These are phyloP conservation scores for Sordariomycetes sp. DNA, from an alignment of 2,329 filamentous ascomycete species.

Conservation along the genomic window DNA sequence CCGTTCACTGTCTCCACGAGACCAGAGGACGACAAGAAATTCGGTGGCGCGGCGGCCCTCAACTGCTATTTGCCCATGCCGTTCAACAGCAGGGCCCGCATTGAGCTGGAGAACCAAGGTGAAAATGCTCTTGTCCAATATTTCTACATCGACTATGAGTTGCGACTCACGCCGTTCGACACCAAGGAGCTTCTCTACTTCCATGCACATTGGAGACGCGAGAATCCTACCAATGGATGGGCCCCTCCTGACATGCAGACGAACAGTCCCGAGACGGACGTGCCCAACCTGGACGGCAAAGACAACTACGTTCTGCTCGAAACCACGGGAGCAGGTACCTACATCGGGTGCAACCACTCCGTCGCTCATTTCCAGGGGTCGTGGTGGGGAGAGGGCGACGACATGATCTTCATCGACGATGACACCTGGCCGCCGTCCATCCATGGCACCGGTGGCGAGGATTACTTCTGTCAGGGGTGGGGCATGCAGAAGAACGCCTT, in stretches of 20 bases:
- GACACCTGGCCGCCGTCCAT: slow-evolving; percentile 21
- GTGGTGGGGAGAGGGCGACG: slow-evolving; percentile 23
- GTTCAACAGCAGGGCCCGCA: slow-evolving; percentile 21
- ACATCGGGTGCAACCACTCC: slow-evolving; percentile 21
- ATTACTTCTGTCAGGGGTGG: slow-evolving; percentile 22
- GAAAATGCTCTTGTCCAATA: slow-evolving; percentile 21
- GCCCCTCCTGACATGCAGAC: slow-evolving; percentile 17
- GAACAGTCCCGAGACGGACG: slow-evolving; percentile 19
- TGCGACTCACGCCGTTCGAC: slow-evolving; percentile 12
- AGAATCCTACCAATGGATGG: slow-evolving; percentile 22
- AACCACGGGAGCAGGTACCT: slow-evolving; percentile 17
- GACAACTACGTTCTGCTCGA: slow-evolving; percentile 19
- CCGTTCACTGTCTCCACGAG: slow-evolving; percentile 21
- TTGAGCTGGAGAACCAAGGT: slow-evolving; percentile 22
- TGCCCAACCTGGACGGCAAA: slow-evolving; percentile 17
- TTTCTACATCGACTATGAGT: slow-evolving; percentile 23
- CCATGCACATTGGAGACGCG: slow-evolving; percentile 20
- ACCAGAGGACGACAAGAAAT: slow-evolving; percentile 20
- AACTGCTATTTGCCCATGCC: slow-evolving; percentile 22
- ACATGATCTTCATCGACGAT: slow-evolving; percentile 23
- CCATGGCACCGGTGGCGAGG: slow-evolving; percentile 21
- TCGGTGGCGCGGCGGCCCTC: slow-evolving; percentile 19
- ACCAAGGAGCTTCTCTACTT: slow-evolving; percentile 19
- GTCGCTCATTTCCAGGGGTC: slow-evolving; percentile 20
- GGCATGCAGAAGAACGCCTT: slow-evolving; percentile 23